phyloP scores from a whole-genome alignment of 2,329 filamentous ascomycete species.

The Botrytis hyacinthi region DNA sequence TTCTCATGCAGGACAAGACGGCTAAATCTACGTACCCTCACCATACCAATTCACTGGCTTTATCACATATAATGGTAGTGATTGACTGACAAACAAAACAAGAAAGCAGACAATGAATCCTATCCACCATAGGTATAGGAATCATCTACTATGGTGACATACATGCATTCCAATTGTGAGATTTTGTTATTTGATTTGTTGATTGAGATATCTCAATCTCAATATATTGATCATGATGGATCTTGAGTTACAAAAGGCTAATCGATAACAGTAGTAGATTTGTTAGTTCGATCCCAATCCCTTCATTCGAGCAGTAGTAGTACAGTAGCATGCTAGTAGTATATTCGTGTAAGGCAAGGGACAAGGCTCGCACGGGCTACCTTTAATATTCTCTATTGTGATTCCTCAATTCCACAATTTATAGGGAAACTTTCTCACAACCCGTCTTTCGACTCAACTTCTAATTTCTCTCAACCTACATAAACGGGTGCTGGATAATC shows the following conservation, averaged over 20 bases:
- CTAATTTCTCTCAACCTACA: background rate
- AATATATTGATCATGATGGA: background rate
- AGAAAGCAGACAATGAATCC: background rate
- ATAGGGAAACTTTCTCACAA: conserved; percentile 13
- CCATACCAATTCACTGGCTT: background rate
- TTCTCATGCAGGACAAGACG: conserved; percentile 1
- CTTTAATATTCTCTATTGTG: background rate
- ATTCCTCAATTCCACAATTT: background rate
- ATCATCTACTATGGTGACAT: background rate
- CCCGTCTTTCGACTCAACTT: background rate
- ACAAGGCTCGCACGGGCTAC: conserved; percentile 4
- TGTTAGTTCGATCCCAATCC: background rate
- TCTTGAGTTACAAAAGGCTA: background rate
- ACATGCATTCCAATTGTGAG: background rate
- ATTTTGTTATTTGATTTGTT: background rate
- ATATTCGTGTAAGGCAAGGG: background rate
- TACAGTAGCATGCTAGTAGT: background rate
- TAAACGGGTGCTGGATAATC: background rate
- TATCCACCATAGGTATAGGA: background rate
- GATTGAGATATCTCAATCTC: background rate
- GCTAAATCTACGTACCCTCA: background rate
- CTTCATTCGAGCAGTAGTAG: background rate
- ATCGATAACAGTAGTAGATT: background rate
- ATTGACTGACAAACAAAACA: background rate
- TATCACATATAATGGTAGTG: background rate